Conservation (phyloP, 179 eudicot genomes). For the Drosera spatulata region DNA sequence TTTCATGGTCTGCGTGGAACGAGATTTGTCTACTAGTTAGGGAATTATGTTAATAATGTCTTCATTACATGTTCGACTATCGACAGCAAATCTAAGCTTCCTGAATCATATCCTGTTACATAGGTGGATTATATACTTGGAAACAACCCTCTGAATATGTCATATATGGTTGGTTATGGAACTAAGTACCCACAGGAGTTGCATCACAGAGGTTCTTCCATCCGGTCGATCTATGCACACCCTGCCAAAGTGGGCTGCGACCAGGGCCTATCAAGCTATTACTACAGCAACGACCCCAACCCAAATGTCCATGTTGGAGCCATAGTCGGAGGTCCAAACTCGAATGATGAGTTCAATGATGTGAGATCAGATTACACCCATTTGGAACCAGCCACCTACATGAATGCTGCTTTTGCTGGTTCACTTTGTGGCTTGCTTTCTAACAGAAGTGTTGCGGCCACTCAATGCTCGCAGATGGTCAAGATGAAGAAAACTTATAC, state of each 20-base stretch:
- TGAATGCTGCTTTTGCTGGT: constrained; percentile 45
- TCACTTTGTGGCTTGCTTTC: constrained; percentile 11
- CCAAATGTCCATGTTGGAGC: constrained; percentile 36
- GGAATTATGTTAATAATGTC: too few species aligned
- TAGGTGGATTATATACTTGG: constrained; percentile 43
- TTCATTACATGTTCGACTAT: too few species aligned
- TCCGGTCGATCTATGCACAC: constrained; percentile 18
- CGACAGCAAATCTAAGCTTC: too few species aligned
- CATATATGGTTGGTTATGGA: constrained; percentile 44
- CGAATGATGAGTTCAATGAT: constrained; percentile 29
- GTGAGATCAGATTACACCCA: constrained; percentile 34
- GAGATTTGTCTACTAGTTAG: too few species aligned
- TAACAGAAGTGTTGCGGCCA: not conserved
- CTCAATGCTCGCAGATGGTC: not conserved
- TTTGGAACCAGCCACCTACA: constrained; percentile 32
- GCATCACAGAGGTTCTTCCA: constrained; percentile 40
- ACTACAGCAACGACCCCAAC: too few species aligned
- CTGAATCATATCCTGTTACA: not conserved
- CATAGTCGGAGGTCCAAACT: constrained; percentile 34
- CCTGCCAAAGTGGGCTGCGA: constrained; percentile 28
- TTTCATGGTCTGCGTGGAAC: too few species aligned
- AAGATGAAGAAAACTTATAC: not conserved
- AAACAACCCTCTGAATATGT: constrained; percentile 32
- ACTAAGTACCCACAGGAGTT: constrained; percentile 26
- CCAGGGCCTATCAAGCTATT: constrained; percentile 32